Conservation (phyloP, 78 protist genomes). For the Trichosphaerium sp. region DNA sequence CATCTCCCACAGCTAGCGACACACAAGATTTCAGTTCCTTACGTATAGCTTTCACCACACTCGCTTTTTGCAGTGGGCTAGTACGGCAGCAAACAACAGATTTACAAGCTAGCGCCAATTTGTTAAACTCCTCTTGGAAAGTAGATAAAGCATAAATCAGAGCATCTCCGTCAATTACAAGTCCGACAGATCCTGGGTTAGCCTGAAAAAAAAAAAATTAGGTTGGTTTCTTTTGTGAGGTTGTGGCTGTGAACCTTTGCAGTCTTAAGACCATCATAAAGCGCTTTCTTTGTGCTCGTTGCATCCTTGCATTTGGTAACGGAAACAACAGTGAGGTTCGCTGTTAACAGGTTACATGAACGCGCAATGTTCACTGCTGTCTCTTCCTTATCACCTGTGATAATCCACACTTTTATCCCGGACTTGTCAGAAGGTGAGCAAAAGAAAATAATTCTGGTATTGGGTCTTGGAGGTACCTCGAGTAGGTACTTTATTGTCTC, state of each 20-base stretch:
- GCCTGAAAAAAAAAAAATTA: no score
- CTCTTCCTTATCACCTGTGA: conserved; percentile 97
- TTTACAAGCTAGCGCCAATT: conserved; percentile 45
- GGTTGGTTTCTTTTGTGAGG: no score
- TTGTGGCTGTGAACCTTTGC: no score
- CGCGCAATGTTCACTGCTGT: conserved; percentile 90
- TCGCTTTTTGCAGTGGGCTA: conserved; percentile 82
- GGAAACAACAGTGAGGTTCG: conserved; percentile 21
- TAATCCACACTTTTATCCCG: conserved; percentile 86
- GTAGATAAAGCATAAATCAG: conserved; percentile 26
- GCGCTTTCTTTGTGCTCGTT: no score
- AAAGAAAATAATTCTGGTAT: background rate
- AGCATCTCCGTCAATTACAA: conserved; percentile 45
- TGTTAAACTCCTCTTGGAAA: conserved; percentile 33
- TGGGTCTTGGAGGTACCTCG: conserved; percentile 3
- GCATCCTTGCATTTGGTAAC: no score
- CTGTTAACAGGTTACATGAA: conserved; percentile 42
- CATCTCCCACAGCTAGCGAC: no score
- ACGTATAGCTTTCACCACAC: no score
- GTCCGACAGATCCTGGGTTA: conserved; percentile 15
- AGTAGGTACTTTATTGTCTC: conserved; percentile 39
- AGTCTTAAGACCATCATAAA: no score
- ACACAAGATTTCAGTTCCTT: no score
- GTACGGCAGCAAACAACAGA: conserved; percentile 78
- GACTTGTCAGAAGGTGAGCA: conserved; percentile 18